Evolutionary conservation across 371 early-diverging fungal species (phyloP).

Genomic region (Mucor mucedo): DNA sequence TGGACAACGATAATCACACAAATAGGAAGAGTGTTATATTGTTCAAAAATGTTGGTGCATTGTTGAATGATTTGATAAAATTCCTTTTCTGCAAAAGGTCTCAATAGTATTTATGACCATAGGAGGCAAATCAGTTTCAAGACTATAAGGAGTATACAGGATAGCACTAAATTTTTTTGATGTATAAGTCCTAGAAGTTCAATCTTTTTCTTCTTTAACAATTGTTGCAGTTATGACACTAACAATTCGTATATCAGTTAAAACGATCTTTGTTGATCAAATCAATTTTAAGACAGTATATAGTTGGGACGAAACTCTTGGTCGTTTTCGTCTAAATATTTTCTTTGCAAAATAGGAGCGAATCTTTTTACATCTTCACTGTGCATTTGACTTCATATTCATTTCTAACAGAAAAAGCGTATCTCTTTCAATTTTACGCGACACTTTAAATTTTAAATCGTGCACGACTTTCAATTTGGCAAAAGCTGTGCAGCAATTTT

Average conservation of each 20-base stretch:
- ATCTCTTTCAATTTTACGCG: too few species aligned
- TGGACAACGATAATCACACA: slow-evolving; percentile 24
- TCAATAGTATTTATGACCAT: too few species aligned
- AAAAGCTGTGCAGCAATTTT: too few species aligned
- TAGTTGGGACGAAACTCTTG: slow-evolving; percentile 22
- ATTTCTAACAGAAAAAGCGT: too few species aligned
- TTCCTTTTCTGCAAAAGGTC: too few species aligned
- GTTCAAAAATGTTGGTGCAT: too few species aligned
- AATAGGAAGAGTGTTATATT: slow-evolving; percentile 11
- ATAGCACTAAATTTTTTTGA: slow-evolving; percentile 1
- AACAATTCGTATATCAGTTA: slow-evolving; percentile 19
- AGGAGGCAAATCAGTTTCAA: neutral
- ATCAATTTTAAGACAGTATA: slow-evolving; percentile 18
- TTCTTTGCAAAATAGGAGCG: too few species aligned
- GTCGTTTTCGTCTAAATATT: slow-evolving; percentile 19
- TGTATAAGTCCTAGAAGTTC: slow-evolving; percentile 14
- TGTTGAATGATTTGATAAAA: too few species aligned
- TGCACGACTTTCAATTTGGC: too few species aligned
- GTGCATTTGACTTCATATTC: too few species aligned
- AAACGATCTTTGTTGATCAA: slow-evolving; percentile 19
- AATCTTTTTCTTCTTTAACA: neutral
- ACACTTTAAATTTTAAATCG: too few species aligned
- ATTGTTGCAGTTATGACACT: neutral
- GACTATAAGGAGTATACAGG: slow-evolving; percentile 16
- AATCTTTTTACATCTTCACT: too few species aligned